Conservation (phyloP, 805 yeast genomes). For the Ogataea salicorniae region DNA sequence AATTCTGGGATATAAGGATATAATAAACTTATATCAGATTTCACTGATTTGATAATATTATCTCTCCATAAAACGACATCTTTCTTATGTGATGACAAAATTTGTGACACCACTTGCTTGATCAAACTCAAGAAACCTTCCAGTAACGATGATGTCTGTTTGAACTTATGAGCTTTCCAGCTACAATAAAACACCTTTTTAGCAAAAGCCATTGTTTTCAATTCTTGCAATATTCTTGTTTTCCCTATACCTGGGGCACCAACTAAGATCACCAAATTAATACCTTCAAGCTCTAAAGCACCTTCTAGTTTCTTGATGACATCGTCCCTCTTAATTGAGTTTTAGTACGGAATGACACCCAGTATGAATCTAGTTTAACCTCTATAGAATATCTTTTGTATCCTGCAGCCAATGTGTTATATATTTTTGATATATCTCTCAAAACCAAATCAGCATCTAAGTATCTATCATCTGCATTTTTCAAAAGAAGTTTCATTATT, state of each 20-base stretch:
- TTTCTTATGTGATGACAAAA: slow-evolving; percentile 33
- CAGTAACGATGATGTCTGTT: slow-evolving; percentile 17
- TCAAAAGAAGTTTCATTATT: slow-evolving; percentile 39
- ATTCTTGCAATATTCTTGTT: slow-evolving; percentile 35
- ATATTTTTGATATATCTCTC: slow-evolving; percentile 31
- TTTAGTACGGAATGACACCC: slow-evolving; percentile 12
- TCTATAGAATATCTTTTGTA: not conserved
- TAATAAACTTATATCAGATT: slow-evolving; percentile 37
- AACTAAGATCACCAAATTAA: slow-evolving; percentile 28
- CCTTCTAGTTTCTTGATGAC: slow-evolving; percentile 22
- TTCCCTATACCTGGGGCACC: slow-evolving; percentile 47
- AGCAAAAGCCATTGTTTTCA: slow-evolving; percentile 32
- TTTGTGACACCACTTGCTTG: slow-evolving; percentile 36
- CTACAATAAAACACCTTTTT: slow-evolving; percentile 27
- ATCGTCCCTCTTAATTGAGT: slow-evolving; percentile 24
- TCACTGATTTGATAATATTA: slow-evolving; percentile 32
- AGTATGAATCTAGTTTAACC: not conserved
- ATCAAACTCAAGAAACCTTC: slow-evolving; percentile 11
- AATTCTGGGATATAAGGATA: slow-evolving; percentile 42
- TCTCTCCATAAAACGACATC: slow-evolving; percentile 38
- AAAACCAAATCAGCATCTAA: slow-evolving; percentile 31
- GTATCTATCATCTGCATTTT: slow-evolving; percentile 37
- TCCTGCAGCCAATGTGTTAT: slow-evolving; percentile 16
- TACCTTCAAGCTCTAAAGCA: slow-evolving; percentile 14
- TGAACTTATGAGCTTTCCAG: slow-evolving; percentile 28